These are phyloP conservation scores for Spathaspora gorwiae DNA, from an alignment of 805 yeast species.

Conservation along the genomic window DNA sequence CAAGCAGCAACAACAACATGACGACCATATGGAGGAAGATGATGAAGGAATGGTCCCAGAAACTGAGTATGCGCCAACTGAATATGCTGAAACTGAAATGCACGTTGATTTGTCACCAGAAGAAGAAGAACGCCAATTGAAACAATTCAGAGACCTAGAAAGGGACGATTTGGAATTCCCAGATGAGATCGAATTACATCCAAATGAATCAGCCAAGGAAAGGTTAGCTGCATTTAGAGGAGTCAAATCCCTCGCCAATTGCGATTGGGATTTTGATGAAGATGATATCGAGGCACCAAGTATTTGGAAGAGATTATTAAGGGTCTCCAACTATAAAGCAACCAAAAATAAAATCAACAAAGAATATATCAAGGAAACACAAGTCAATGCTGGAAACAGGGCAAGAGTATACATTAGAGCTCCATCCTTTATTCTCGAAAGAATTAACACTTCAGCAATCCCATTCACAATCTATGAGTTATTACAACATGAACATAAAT, in stretches of 20 bases:
- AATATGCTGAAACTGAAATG: conserved; percentile 49
- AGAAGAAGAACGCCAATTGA: conserved; percentile 77
- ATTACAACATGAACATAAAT: conserved; percentile 80
- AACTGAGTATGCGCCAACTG: conserved; percentile 41
- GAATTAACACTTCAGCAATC: conserved; percentile 22
- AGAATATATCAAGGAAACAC: conserved; percentile 45
- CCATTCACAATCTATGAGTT: conserved; percentile 71
- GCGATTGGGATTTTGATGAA: conserved; percentile 88
- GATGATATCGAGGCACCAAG: conserved; percentile 68
- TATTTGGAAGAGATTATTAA: conserved; percentile 70
- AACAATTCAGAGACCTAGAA: conserved; percentile 61
- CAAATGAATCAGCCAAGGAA: conserved; percentile 70
- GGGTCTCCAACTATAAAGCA: conserved; percentile 72
- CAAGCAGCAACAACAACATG: conserved; percentile 26
- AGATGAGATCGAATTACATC: conserved; percentile 86
- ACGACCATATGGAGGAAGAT: conserved; percentile 17
- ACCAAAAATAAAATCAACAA: conserved; percentile 67
- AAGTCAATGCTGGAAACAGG: conserved; percentile 53
- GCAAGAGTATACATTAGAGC: conserved; percentile 58
- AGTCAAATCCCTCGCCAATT: conserved; percentile 70
- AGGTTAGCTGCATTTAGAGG: conserved; percentile 80
- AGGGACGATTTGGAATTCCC: conserved; percentile 90
- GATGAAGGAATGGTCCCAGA: conserved; percentile 18
- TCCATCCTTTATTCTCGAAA: conserved; percentile 44
- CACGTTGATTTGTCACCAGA: conserved; percentile 73